phyloP scores from a whole-genome alignment of 768 basidiomycete species.

The Botryobasidium botryosum region DNA sequence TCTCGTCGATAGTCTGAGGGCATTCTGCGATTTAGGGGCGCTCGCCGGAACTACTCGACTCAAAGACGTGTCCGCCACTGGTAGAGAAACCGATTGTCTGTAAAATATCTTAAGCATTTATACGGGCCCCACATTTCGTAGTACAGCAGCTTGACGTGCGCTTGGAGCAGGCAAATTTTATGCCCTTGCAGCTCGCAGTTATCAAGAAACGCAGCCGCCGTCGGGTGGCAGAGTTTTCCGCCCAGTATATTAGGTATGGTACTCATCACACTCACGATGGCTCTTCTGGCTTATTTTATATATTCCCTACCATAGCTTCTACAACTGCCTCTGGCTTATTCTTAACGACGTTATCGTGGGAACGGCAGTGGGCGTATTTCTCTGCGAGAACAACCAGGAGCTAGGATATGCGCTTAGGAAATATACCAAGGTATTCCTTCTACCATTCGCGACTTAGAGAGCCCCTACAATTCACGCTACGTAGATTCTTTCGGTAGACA shows the following conservation, averaged over 20 bases:
- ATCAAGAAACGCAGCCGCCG: conserved; percentile 24
- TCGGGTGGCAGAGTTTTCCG: conserved; percentile 29
- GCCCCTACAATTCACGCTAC: background rate
- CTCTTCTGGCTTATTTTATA: background rate
- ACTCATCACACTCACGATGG: background rate
- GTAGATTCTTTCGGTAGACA: conserved; percentile 28
- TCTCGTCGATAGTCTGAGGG: background rate
- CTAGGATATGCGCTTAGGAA: conserved; percentile 27
- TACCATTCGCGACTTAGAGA: background rate
- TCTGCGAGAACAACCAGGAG: conserved; percentile 43
- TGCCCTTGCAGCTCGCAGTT: conserved; percentile 27
- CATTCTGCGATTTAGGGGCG: background rate
- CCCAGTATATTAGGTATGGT: conserved; percentile 50
- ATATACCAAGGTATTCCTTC: conserved; percentile 24
- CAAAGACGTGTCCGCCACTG: conserved; percentile 30
- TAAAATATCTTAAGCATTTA: background rate
- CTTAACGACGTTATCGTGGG: conserved; percentile 85
- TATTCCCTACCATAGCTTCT: conserved; percentile 38
- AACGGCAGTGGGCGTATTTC: conserved; percentile 45
- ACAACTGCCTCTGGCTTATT: conserved; percentile 81
- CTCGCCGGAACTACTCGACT: conserved; percentile 13
- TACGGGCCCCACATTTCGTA: conserved; percentile 13
- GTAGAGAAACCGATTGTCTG: too few species aligned
- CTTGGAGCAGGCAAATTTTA: conserved; percentile 30
- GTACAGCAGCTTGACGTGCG: conserved; percentile 48